Base-by-base conservation (phyloP, 73 alveolate genomes). In the Chromera velia region DNA sequence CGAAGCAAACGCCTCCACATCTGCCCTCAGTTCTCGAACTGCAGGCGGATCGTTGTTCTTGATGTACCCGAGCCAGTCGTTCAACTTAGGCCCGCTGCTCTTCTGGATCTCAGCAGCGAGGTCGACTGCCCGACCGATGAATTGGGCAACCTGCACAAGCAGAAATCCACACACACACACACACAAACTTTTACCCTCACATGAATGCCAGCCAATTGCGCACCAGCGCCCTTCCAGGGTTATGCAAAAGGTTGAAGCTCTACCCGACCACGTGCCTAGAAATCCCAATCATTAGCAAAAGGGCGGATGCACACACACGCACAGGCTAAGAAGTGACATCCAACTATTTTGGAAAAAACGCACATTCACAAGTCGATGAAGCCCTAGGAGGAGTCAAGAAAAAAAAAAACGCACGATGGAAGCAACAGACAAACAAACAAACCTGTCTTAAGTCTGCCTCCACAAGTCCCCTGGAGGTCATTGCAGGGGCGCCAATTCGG, bases 401-500 rank as follows among this genome's bases (percentile, higher is more conserved):
- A n/a, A n/a, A n/a, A n/a, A n/a, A n/a, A n/a, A n/a, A n/a, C n/a
- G n/a, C n/a, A n/a, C n/a, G n/a, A n/a, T n/a, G n/a, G n/a, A n/a
- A n/a, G n/a, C n/a, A n/a, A n/a, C n/a, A n/a, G n/a, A n/a, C n/a
- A n/a, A n/a, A n/a, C n/a, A n/a, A n/a, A n/a, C 80, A 84, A 47
- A 94, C 88, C 67, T 87, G 40, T 10, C 66, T 88, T 84, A 93
- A 89, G 75, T 94, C 98, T 55, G 84, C 90, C 81, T 93, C 97
- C 70, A 48, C 74, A 70, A 92, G 75, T 0, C 98, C 98, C 73
- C 99, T 83, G 31, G 94, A 79, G 28, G 98, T 95, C 87, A 94
- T 86, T 22, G 98, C 97, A 0, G 95, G 96, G 26, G 98, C 81
- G 19, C 98, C 99, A 55, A 95, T 74, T 75, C 98, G 89, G 49